Evolutionary conservation across 73 alveolate species (phyloP).

Genomic region (Tetrahymena elliotti): DNA sequence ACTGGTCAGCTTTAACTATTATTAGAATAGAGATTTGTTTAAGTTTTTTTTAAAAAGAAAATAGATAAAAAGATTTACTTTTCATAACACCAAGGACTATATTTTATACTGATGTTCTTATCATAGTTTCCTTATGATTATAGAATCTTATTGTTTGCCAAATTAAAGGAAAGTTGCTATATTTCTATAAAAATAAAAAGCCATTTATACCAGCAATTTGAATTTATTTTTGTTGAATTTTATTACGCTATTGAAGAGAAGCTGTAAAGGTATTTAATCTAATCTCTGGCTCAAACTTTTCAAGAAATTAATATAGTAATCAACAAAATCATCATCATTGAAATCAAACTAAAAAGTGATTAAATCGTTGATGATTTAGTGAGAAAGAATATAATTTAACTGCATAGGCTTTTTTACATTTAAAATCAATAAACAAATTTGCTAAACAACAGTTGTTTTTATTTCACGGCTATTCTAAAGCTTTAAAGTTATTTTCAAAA

Average conservation of each 20-base stretch:
- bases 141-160: constrained; percentile 42
- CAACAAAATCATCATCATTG: constrained; percentile 57
- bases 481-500: constrained; percentile 25
- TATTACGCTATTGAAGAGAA: constrained; percentile 22
- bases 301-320: constrained; percentile 47
- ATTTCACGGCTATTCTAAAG: constrained; percentile 38
- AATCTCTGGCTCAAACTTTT: constrained; percentile 45
- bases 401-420: constrained; percentile 32
- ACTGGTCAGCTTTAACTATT: not conserved
- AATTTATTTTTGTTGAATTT: not conserved
- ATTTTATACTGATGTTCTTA: constrained; percentile 50
- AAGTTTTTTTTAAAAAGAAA: not conserved
- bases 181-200: not conserved
- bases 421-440: constrained; percentile 2
- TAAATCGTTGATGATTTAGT: constrained; percentile 44
- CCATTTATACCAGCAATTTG: too few species aligned
- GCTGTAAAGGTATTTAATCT: constrained; percentile 30
- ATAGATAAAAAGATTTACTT: not conserved
- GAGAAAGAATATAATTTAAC: constrained; percentile 21
- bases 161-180: constrained; percentile 41
- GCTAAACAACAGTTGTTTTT: constrained; percentile 39
- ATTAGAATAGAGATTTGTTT: not conserved
- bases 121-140: constrained; percentile 62
- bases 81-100: constrained; percentile 49
- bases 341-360: constrained; percentile 43